Base-by-base conservation (phyloP, 1,139 yeast species). In the Arxiozyma slooffiae region DNA sequence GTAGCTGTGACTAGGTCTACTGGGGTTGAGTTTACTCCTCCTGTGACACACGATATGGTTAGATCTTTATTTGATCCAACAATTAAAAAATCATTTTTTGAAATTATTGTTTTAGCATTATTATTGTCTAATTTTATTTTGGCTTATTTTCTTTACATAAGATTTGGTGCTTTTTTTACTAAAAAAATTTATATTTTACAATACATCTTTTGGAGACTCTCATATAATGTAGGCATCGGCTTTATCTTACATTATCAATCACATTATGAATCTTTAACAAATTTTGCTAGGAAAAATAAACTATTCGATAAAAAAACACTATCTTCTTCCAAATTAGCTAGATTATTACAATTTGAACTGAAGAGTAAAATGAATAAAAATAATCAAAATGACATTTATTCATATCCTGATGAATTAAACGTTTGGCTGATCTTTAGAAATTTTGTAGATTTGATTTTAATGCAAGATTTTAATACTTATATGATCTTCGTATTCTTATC, bases 21-120 rank as follows among this genome's bases (percentile, higher is more conserved):
- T 4, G 69, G 66, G 16, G 54, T 54, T 4, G 71, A 75, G 16
- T 86, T 86, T 58, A 66, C 69, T 20, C 92, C 86, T 7, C 95
- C 95, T 2, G 79, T 79, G 58, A 87, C 96, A 24, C 85, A 83
- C 61, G 96, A 87, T 64, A 86, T 87, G 95, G 85, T 87, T 38
- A 76, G 88, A 57, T 82, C 94, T 1, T 71, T 87, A 49, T 81
- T 87, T 60, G 94, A 86, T 68, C 95, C 95, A 1, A 74, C 82
- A 2, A 69, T 85, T 48, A 75, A 78, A 48, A 88, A 87, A 64
- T 82, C 92, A 1, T 68, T 78, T 52, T 76, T 82, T 48, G 96
- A 87, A 62, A 57, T 77, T 30, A 30, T 30, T 30, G 36, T 30
- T 30, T 30, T 30, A 30, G n/a, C 36, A 11, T 4, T 30, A 30